Base-by-base conservation (phyloP, 2,329 filamentous ascomycete species). In the Beauveria varroae region DNA sequence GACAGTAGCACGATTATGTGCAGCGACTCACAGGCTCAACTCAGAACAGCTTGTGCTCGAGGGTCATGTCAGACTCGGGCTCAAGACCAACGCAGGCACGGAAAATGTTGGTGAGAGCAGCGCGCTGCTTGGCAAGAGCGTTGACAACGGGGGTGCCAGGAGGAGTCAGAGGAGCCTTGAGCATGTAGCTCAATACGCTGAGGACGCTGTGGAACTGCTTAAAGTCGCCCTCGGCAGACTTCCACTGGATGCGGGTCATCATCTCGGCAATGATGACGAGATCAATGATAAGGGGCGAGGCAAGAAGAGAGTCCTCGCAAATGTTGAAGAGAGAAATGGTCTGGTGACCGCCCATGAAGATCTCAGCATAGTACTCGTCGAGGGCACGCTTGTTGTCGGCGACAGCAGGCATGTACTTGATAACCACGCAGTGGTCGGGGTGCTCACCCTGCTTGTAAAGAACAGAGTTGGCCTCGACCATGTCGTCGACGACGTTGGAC, bases 341-440 rank as follows among this genome's bases (percentile, higher is more conserved):
- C 82, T 99, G 95, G 79, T 98, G 95, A 47, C 95, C 95, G 67
- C 95, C 95, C 78, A 98, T 85, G 85, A 99, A 99, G 78, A 99
- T 98, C 83, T 99, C 93, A 61, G 92, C 95, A 69, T 97, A 97
- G 85, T 99, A 99, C 83, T 99, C 95, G 72, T 99, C 95, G 60
- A 99, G 84, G 60, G 95, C 95, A 73, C 95, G 92, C 86, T 99
- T 99, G 85, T 97, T 96, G 79, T 99, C 95, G 65, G 95, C 95
- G 54, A 99, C 95, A 65, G 93, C 91, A 41, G 95, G 95, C 93
- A 99, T 96, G 82, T 99, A 99, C 86, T 99, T 99, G 86, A 99
- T 99, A 69, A 99, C 95, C 63, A 99, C 95, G 63, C 91, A 96
- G 81, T 99, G 95, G 74, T 99, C 93, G 2, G 95, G 95, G 76